Evolutionary conservation across 2,329 filamentous ascomycete genomes (phyloP), one percentile per base, ranked within the genome.

Genomic region (Alternaria atra): DNA sequence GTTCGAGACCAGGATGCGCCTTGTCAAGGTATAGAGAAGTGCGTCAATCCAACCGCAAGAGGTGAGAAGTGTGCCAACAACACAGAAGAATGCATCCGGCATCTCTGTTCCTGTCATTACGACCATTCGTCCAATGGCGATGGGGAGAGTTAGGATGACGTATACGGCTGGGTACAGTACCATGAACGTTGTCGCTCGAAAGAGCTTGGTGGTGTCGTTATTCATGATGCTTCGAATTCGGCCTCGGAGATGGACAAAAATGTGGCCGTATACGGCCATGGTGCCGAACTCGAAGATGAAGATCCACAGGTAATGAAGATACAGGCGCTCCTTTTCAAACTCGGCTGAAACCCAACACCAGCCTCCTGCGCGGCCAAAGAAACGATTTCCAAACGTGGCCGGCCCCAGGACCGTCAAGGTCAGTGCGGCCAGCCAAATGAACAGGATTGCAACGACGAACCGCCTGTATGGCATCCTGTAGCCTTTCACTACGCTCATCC

Each of bases 141-240:
- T 81, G 0, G 90, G 90, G 0, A 89, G 82, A 0, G 89, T 91
- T 64, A 90, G 87, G 17, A 89, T 59, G 2, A 90, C 82, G 73
- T 91, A 91, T 60, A 90, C 88, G 62, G 88, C 73, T 0, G 90
- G 89, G 63, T 91, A 91, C 53, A 65, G 47, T 34, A 90, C 76
- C 84, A 86, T 86, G 68, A 90, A 88, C 3, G 85, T 80, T 12
- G 82, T 81, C 20, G 84, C 81, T 17, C 76, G 68, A 6, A 72
- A 73, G 15, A 80, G 71, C 51, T 75, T 78, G 27, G 55, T 67
- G 15, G 73, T 75, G 51, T 77, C 71, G 55, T 77, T 75, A 55
- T 70, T 67, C 6, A 76, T 68, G 50, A 79, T 73, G 60, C 75
- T 75, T 34, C 75, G 71, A 32, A 85, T 80, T 23, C 80, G 80